Evolutionary conservation across 106 monocot species (phyloP), one percentile per base, ranked within the genome.

Genomic region (Phalaenopsis aphrodite): DNA sequence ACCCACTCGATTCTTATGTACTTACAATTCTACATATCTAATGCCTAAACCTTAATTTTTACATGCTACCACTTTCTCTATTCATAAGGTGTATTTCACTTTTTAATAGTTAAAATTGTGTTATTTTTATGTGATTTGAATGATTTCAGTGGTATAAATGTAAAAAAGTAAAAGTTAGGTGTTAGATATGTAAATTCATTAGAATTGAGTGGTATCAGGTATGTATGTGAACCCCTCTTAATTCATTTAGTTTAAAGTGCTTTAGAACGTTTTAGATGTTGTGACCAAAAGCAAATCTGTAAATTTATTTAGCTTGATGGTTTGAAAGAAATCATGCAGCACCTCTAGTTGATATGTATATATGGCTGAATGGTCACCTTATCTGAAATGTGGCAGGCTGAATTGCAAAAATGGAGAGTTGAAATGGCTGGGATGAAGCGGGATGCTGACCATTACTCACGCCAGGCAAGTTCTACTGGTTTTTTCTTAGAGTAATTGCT

Each of bases 401-500:
- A 99, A 83, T 80, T 99, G 72, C 98, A 99, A 81, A 99, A 99
- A 66, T 90, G 94, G 89, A 86, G 98, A 88, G 93, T 99, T 65
- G 98, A 99, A 85, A 93, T 99, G 98, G 89, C 98, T 85, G 98
- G 98, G 68, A 99, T 99, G 98, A 92, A 85, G 93, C 89, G 92
- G 80, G 98, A 99, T 83, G 94, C 94, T 48, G 98, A 94, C 75
- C 98, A 99, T 85, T 99, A 99, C 84, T 99, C 98, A 42, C 89
- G 94, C 66, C 94, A 99, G 81, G 98, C 88, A 78, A 74, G 74
- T 74, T 74, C 74, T 74, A n/a, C 16, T 71, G 43, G 14, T 74
- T 41, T 38, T 74, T 74, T 17, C 2, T 41, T 18, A 18, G 14
- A 74, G n/a, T 74, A 5, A 17, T 45, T 45, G 43, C 43, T 45